Percentiles rank a stretch among this genome's conserved stretches.
These are phyloP conservation scores for Chalciporus chontae DNA, from an alignment of 768 basidiomycete species.

Conservation along the genomic window DNA sequence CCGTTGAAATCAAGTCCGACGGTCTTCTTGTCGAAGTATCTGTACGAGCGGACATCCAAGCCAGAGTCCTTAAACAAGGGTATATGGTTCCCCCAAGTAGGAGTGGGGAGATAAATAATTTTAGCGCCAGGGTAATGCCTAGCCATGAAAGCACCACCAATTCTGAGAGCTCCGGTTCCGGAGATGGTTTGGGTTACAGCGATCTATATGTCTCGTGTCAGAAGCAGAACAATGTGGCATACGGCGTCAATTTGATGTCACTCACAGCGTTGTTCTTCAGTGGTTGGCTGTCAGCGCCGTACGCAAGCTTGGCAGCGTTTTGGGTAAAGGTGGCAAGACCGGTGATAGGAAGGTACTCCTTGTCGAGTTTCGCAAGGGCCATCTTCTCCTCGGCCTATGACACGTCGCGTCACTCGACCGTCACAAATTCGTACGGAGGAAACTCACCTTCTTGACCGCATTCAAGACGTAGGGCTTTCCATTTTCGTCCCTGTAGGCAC, in stretches of 20 bases:
- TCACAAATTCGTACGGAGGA: not conserved
- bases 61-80: constrained; percentile 93
- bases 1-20: constrained; percentile 91
- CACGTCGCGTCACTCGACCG: constrained; percentile 1
- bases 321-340: constrained; percentile 85
- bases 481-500: constrained; percentile 89
- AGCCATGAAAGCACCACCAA: constrained; percentile 89
- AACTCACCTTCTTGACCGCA: constrained; percentile 76
- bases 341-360: constrained; percentile 96
- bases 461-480: constrained; percentile 95
- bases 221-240: not conserved
- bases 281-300: constrained; percentile 76
- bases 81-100: constrained; percentile 98
- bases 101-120: constrained; percentile 85
- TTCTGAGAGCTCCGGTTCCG: constrained; percentile 94
- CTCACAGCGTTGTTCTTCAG: constrained; percentile 70
- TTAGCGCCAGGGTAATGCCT: constrained; percentile 86
- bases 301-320: constrained; percentile 85
- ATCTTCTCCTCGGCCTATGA: constrained; percentile 74
- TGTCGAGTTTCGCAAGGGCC: constrained; percentile 65
- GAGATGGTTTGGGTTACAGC: constrained; percentile 93
- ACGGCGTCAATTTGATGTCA: constrained; percentile 12
- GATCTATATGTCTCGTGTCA: constrained; percentile 44
- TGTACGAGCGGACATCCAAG: constrained; percentile 86
- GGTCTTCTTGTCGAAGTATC: constrained; percentile 91